Percentiles rank a stretch among this genome's conserved stretches.
Evolutionary conservation across 352 stramenopile genomes (phyloP).

Genomic region (Elongisporangium undulatum): DNA sequence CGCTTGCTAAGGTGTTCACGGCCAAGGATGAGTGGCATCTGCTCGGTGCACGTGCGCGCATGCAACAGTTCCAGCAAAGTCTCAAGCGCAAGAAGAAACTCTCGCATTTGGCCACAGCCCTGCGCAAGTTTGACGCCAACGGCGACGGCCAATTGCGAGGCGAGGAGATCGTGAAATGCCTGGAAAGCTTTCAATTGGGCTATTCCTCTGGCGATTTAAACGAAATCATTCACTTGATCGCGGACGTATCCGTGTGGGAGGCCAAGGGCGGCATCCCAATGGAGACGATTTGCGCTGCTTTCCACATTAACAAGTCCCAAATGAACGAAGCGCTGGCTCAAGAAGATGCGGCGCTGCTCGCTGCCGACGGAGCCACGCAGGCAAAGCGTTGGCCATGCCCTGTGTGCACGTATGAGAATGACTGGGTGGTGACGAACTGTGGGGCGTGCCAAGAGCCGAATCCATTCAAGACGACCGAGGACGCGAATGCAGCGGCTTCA

Average conservation of each 20-base stretch:
- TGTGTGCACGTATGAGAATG: conserved; percentile 82
- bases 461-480: conserved; percentile 25
- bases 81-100: conserved; percentile 56
- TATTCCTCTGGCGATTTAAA: conserved; percentile 80
- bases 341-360: conserved; percentile 26
- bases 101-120: conserved; percentile 44
- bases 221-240: conserved; percentile 78
- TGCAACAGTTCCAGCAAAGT: conserved; percentile 85
- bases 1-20: conserved; percentile 97
- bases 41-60: conserved; percentile 64
- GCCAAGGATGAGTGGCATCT: conserved; percentile 96
- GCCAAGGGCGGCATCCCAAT: conserved; percentile 43
- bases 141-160: conserved; percentile 53
- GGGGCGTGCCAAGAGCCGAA: conserved; percentile 64
- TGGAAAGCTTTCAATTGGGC: conserved; percentile 83
- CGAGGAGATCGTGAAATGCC: conserved; percentile 78
- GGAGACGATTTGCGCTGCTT: conserved; percentile 68
- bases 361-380: conserved; percentile 6
- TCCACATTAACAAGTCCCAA: conserved; percentile 46
- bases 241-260: conserved; percentile 42
- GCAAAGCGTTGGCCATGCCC: conserved; percentile 48
- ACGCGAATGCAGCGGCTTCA: conserved; percentile 11
- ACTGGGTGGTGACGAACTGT: conserved; percentile 28
- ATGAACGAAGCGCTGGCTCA: conserved; percentile 49
- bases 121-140: conserved; percentile 73